Evolutionary conservation across 2,329 filamentous ascomycete species (phyloP).

Genomic region (Colletotrichum lindemuthianum): DNA sequence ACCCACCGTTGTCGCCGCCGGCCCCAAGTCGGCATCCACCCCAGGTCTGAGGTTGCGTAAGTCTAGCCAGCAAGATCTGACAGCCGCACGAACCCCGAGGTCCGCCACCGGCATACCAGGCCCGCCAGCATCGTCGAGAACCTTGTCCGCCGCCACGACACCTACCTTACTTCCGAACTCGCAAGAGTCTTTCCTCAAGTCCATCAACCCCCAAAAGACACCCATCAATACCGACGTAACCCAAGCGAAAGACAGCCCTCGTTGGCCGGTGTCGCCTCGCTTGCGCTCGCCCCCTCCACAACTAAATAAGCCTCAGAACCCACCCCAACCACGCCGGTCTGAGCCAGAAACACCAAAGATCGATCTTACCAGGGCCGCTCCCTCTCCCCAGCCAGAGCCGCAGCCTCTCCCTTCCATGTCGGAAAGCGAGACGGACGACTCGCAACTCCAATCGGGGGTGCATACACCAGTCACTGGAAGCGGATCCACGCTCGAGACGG

Average conservation of each 20-base stretch:
- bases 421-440: slow-evolving; percentile 65
- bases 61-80: slow-evolving; percentile 72
- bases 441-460: slow-evolving; percentile 60
- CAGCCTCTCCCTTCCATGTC: slow-evolving; percentile 49
- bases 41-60: slow-evolving; percentile 67
- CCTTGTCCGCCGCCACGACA: slow-evolving; percentile 74
- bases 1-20: slow-evolving; percentile 46
- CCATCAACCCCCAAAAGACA: slow-evolving; percentile 72
- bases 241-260: slow-evolving; percentile 63
- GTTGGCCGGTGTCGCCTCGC: slow-evolving; percentile 82
- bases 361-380: slow-evolving; percentile 62
- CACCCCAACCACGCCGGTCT: slow-evolving; percentile 52
- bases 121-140: slow-evolving; percentile 71
- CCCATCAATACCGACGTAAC: slow-evolving; percentile 54
- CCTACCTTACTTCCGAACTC: slow-evolving; percentile 71
- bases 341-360: slow-evolving; percentile 63
- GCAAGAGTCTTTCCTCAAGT: slow-evolving; percentile 70
- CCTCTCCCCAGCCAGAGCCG: slow-evolving; percentile 54
- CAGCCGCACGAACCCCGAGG: slow-evolving; percentile 64
- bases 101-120: slow-evolving; percentile 65
- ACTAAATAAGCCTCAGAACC: slow-evolving; percentile 57
- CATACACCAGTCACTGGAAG: slow-evolving; percentile 67
- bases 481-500: slow-evolving; percentile 81
- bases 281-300: slow-evolving; percentile 79
- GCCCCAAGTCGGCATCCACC: slow-evolving; percentile 44